phyloP scores from a whole-genome alignment of 2,329 filamentous ascomycete genomes.

The Xylaria sp. region DNA sequence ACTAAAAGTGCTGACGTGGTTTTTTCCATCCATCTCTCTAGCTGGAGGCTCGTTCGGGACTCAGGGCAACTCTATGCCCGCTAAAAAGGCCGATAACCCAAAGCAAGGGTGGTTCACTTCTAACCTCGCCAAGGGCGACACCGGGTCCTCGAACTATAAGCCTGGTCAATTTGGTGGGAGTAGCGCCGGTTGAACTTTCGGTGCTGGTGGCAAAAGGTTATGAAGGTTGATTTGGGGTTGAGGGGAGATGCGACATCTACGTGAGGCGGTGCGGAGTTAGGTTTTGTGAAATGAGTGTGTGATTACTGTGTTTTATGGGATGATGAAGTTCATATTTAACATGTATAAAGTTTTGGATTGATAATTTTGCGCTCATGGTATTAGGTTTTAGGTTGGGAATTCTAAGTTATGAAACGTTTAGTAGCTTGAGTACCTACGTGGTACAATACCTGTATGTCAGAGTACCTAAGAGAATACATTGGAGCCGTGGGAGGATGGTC shows the following conservation, averaged over 20 bases:
- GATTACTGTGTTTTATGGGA: neutral
- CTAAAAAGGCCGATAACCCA: conserved; percentile 29
- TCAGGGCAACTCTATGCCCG: conserved; percentile 8
- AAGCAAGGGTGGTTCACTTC: conserved; percentile 25
- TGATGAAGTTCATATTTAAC: neutral
- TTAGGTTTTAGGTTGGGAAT: too few relatives aligned
- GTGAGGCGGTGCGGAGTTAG: neutral
- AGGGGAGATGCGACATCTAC: neutral
- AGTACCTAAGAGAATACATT: too few relatives aligned
- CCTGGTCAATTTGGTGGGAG: conserved; percentile 24
- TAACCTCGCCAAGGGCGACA: conserved; percentile 31
- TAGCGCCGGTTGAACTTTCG: conserved; percentile 13
- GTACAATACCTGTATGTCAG: too few relatives aligned
- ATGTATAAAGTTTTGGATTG: neutral
- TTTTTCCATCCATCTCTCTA: neutral
- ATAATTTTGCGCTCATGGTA: neutral
- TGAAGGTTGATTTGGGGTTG: too few relatives aligned
- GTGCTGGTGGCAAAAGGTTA: neutral
- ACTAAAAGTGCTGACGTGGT: neutral
- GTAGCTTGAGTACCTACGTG: too few relatives aligned
- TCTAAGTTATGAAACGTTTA: too few relatives aligned
- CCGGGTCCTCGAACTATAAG: conserved; percentile 24
- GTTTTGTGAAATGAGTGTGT: neutral
- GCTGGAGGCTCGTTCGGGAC: conserved; percentile 2
- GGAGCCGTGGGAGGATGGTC: too few relatives aligned